Conservation (phyloP, 441 rosid genomes). For the Gossypium laxum region DNA sequence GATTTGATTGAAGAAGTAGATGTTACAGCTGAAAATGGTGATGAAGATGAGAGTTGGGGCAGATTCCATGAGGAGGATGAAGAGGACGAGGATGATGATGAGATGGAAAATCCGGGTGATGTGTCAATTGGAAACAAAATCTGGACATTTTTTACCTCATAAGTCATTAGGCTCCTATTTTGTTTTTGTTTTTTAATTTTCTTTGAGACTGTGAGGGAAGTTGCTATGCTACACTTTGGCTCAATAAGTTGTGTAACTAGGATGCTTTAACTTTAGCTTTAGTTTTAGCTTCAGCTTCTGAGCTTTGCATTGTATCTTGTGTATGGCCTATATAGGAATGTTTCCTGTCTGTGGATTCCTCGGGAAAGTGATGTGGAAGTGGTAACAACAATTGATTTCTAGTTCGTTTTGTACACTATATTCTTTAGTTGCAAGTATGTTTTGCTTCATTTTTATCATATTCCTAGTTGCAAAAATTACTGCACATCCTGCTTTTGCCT, state of each 20-base stretch:
- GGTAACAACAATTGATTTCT: not conserved
- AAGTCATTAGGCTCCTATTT: constrained; percentile 28
- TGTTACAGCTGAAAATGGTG: constrained; percentile 27
- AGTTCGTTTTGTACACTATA: constrained; percentile 3
- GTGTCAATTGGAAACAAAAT: constrained; percentile 62
- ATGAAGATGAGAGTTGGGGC: constrained; percentile 42
- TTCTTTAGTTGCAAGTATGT: not conserved
- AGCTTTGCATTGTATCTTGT: not conserved
- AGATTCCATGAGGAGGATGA: constrained; percentile 31
- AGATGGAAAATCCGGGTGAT: constrained; percentile 41
- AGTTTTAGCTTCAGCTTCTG: not conserved
- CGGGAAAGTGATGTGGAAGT: not conserved
- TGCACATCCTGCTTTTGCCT: not conserved
- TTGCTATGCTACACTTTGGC: not conserved
- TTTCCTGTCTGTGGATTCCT: not conserved
- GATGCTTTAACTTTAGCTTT: not conserved
- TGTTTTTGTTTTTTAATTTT: not conserved
- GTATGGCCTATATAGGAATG: not conserved
- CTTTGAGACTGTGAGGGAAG: not conserved
- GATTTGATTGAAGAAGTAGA: constrained; percentile 38
- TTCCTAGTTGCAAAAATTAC: not conserved
- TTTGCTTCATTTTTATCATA: not conserved
- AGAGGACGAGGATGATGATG: constrained; percentile 38
- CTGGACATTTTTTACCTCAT: constrained; percentile 77
- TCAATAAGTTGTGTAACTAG: not conserved